Percentiles rank a stretch among this genome's conserved stretches.
Evolutionary conservation across 352 stramenopile genomes (phyloP).

Genomic region (Globisporangium ultimum): DNA sequence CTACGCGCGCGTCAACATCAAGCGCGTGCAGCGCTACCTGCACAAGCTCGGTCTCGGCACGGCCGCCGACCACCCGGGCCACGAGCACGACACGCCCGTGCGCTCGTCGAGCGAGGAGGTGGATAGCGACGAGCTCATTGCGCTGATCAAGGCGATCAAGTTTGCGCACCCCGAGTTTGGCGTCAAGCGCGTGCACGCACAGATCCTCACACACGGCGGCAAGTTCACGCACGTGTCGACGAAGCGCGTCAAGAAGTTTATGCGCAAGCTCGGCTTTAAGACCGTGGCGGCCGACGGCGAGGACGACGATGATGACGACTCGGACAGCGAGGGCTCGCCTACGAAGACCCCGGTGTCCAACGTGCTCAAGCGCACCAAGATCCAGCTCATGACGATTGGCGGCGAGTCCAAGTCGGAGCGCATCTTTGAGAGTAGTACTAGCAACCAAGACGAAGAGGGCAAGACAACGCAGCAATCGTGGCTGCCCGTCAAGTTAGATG

Average conservation of each 20-base stretch:
- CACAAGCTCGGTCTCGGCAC: conserved; percentile 22
- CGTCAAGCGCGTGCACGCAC: conserved; percentile 78
- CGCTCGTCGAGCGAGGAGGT: conserved; percentile 30
- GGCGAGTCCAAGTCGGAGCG: conserved; percentile 68
- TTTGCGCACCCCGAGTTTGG: conserved; percentile 81
- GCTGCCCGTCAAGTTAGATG: conserved; percentile 82
- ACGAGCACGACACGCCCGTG: conserved; percentile 18
- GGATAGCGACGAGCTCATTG: conserved; percentile 74
- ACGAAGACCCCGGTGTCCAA: neutral
- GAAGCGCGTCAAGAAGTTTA: conserved; percentile 83
- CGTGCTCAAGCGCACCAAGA: conserved; percentile 21
- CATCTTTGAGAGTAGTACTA: conserved; percentile 1
- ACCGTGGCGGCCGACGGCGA: conserved; percentile 24
- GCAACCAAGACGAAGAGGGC: conserved; percentile 19
- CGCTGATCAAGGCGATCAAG: conserved; percentile 86
- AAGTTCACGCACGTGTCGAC: conserved; percentile 74
- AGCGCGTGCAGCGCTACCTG: conserved; percentile 36
- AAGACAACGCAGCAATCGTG: conserved; percentile 32
- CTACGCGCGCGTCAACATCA: conserved; percentile 26
- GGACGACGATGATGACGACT: conserved; percentile 25
- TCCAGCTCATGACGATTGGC: conserved; percentile 85
- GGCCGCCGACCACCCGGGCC: conserved; percentile 5
- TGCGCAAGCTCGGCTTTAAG: conserved; percentile 78
- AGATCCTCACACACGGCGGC: conserved; percentile 72
- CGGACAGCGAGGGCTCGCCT: conserved; percentile 12